Percentiles rank a stretch among this genome's conserved stretches.
Conservation (phyloP, 2,329 filamentous ascomycete species). For the Penicillium corylophilum region DNA sequence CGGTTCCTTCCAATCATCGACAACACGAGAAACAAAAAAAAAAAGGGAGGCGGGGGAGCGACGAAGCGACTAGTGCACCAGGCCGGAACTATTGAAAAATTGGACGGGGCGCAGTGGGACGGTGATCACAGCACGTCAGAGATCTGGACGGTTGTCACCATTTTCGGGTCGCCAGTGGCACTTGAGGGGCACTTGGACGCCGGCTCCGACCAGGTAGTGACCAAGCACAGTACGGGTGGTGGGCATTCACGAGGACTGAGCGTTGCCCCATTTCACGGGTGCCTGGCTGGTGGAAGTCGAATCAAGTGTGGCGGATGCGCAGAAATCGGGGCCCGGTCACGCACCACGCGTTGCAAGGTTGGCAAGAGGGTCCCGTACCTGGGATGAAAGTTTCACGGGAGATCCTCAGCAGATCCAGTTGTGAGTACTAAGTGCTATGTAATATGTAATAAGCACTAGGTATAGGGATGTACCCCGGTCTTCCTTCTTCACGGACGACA, state of each 20-base stretch:
- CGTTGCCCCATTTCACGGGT: neutral
- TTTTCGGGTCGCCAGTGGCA: neutral
- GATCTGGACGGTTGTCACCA: slow-evolving; percentile 5
- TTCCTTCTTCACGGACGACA: slow-evolving; percentile 12
- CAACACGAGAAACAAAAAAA: neutral
- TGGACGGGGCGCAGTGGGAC: neutral
- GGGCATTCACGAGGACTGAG: slow-evolving; percentile 12
- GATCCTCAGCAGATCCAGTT: slow-evolving; percentile 37
- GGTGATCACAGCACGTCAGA: slow-evolving; percentile 16
- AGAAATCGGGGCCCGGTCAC: slow-evolving; percentile 6
- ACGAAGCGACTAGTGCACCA: neutral
- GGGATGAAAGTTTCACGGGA: slow-evolving; percentile 35
- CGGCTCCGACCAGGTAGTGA: neutral
- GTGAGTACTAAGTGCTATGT: too few species aligned
- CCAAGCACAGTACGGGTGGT: neutral
- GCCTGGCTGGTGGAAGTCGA: slow-evolving; percentile 6
- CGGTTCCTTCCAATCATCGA: neutral
- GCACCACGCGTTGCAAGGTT: slow-evolving; percentile 17
- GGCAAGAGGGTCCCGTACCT: slow-evolving; percentile 26
- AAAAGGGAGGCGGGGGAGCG: neutral
- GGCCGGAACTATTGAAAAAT: slow-evolving; percentile 17
- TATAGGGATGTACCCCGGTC: neutral
- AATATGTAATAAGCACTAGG: too few species aligned
- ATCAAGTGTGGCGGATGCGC: slow-evolving; percentile 14
- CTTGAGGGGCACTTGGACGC: too few species aligned